Base-by-base conservation (phyloP, 192 early-diverging fungal genomes). In the Entomortierella beljakovae region DNA sequence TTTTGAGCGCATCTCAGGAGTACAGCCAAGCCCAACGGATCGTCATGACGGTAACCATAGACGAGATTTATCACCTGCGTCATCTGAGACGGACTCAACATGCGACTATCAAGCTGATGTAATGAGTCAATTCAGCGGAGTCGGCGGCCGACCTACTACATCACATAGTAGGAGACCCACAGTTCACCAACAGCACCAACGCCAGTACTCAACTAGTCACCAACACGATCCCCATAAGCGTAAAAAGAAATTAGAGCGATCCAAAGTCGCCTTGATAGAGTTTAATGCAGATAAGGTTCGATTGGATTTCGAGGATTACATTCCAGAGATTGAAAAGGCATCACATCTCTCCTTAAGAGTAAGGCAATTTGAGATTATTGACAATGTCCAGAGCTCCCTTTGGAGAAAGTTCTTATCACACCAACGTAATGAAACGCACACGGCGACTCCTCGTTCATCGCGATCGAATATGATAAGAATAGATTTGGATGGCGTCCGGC, bases 391-490 rank as follows among this genome's bases (percentile, higher is more conserved):
- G 66, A 89, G 91, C 0, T 94, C 92, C 0, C 68, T 80, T 7
- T 96, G 92, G 90, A 76, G 88, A n/a, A 95, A 94, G 70, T 94
- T 96, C 61, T 65, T 96, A 58, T 85, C 91, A 0, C 85, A 88
- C 38, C 83, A 91, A 81, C 76, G 87, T 20, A 84, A 88, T 3
- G 89, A 88, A 34, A 51, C 75, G 2, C 81, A 87, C 49, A 72
- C 80, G 6, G 62, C 67, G 5, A 80, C 73, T 7, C 92, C 92
- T 20, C 70, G 92, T 6, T 87, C 89, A 64, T 85, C 72, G 2
- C 84, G 85, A 20, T 89, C 90, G 1, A 86, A 87, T 53, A 94
- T 95, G 92, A 53, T 94, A 13, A 69, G 70, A 16, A 51, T 94
- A 29, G 75, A 79, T 40, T 29, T 92, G 53, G 62, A 79, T 25